These are phyloP conservation scores for Aspergillus kassunensis DNA, from an alignment of 495 filamentous ascomycete species.

Conservation along the genomic window DNA sequence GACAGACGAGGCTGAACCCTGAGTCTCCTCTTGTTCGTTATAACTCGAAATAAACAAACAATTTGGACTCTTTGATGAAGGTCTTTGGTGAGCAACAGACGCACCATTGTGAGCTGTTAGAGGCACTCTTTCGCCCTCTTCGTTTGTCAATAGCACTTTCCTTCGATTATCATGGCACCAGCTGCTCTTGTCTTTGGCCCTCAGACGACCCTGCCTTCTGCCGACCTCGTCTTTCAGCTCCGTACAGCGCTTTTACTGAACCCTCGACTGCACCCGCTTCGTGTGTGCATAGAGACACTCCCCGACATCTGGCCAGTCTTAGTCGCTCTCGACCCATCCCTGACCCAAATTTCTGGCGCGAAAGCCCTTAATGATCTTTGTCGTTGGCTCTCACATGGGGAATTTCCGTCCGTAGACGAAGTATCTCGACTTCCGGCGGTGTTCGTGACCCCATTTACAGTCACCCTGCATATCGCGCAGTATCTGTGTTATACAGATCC, in stretches of 20 bases:
- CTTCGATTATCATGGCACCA: neutral
- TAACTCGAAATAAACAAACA: no score
- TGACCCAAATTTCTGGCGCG: neutral
- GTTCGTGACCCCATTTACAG: slow-evolving; percentile 1
- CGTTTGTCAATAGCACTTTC: neutral
- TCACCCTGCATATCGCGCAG: neutral
- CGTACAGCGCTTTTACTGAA: neutral
- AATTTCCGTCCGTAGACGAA: neutral
- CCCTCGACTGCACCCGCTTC: neutral
- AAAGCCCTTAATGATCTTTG: neutral
- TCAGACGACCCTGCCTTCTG: neutral
- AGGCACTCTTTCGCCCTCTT: neutral
- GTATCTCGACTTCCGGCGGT: neutral
- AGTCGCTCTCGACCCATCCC: neutral
- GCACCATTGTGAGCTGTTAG: no score
- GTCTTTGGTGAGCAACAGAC: no score
- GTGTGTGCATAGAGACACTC: neutral
- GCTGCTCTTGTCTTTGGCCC: slow-evolving; percentile 1
- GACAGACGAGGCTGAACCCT: neutral
- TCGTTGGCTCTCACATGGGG: neutral
- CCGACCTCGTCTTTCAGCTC: neutral
- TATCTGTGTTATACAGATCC: neutral
- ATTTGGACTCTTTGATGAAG: no score
- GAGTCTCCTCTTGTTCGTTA: neutral
- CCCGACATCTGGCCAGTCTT: neutral